Evolutionary conservation across 225 moss, liverwort and hornwort genomes (phyloP).

Genomic region (Lunularia cruciata): DNA sequence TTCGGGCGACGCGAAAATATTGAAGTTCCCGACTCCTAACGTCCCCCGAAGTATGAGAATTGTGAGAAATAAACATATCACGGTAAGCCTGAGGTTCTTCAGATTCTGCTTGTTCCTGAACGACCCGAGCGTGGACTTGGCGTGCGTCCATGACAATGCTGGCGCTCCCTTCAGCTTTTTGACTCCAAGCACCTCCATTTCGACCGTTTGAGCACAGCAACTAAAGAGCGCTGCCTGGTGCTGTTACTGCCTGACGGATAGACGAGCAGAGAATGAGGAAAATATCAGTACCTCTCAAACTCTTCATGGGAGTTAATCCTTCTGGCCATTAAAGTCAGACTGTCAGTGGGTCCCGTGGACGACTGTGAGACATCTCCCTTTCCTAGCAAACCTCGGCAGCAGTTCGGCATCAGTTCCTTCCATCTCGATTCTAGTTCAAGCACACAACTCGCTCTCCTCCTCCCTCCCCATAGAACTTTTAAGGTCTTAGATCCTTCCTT

Average conservation of each 20-base stretch:
- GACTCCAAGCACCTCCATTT: slow-evolving; percentile 11
- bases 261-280: background rate
- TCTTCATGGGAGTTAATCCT: background rate
- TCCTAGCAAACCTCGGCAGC: background rate
- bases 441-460: background rate
- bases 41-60: slow-evolving; percentile 44
- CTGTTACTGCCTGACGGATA: background rate
- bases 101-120: slow-evolving; percentile 25
- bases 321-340: background rate
- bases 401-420: background rate
- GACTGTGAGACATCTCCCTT: too few relatives aligned
- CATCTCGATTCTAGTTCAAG: background rate
- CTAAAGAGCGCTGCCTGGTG: background rate
- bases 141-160: slow-evolving; percentile 4
- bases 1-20: background rate
- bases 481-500: background rate
- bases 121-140: background rate
- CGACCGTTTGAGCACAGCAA: background rate
- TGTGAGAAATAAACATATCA: slow-evolving; percentile 33
- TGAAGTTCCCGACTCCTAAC: slow-evolving; percentile 31
- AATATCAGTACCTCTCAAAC: background rate
- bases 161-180: slow-evolving; percentile 10
- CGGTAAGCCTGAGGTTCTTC: slow-evolving; percentile 33
- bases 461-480: background rate
- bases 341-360: slow-evolving; percentile 5